Percentiles rank a stretch among this genome's conserved stretches.
Evolutionary conservation across 768 basidiomycete species (phyloP).

Genomic region (Harrya chromipes): DNA sequence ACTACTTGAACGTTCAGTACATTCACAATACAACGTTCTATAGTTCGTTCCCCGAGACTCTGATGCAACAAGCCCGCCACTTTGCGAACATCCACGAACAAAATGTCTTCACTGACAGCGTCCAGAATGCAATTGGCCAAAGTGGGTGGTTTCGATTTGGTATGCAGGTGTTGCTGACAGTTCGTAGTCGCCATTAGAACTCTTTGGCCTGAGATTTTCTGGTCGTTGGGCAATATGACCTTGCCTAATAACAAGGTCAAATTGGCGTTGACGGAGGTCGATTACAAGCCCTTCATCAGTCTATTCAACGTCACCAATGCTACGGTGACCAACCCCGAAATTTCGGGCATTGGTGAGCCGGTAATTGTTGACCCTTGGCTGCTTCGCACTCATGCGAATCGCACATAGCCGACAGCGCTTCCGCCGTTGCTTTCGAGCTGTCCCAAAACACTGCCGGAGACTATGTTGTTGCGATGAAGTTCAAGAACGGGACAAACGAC

Average conservation of each 20-base stretch:
- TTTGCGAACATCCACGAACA: constrained; percentile 78
- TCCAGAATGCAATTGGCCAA: constrained; percentile 66
- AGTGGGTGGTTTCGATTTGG: constrained; percentile 42
- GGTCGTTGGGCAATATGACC: constrained; percentile 71
- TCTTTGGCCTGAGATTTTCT: constrained; percentile 66
- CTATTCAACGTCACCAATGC: constrained; percentile 77
- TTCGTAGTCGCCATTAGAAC: constrained; percentile 74
- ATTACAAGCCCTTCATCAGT: constrained; percentile 88
- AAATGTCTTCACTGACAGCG: constrained; percentile 63
- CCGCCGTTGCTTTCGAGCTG: constrained; percentile 72
- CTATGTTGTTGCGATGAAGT: constrained; percentile 71
- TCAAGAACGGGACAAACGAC: constrained; percentile 71
- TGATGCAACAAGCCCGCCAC: constrained; percentile 66
- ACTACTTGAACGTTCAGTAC: constrained; percentile 72
- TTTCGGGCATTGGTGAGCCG: constrained; percentile 61
- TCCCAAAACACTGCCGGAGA: constrained; percentile 60
- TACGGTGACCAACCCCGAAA: constrained; percentile 52
- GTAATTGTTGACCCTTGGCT: background rate
- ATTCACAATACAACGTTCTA: constrained; percentile 81
- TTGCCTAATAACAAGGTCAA: constrained; percentile 72
- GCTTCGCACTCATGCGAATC: background rate
- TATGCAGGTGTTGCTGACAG: background rate
- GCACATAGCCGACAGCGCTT: constrained; percentile 62
- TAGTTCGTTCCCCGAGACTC: constrained; percentile 63
- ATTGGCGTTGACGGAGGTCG: constrained; percentile 69